Conservation (phyloP, 805 yeast genomes). For the Wickerhamomyces xylosicus region DNA sequence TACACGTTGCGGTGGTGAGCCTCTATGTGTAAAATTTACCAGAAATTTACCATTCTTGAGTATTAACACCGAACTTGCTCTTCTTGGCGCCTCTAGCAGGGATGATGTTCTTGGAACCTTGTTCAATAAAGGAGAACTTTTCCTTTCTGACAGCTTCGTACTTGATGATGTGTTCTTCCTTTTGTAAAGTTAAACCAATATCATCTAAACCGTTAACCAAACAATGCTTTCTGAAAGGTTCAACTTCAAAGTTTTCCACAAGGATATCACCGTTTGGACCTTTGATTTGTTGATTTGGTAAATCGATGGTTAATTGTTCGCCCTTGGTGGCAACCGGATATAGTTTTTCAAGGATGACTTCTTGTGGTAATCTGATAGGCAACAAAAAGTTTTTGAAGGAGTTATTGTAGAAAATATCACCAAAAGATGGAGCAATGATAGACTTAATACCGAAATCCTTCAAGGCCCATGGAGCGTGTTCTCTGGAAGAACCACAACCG, state of each 20-base stretch:
- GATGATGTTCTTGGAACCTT: slow-evolving; percentile 60
- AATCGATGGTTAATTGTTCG: slow-evolving; percentile 59
- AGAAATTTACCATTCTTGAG: slow-evolving; percentile 60
- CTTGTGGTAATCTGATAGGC: slow-evolving; percentile 85
- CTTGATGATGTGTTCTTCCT: slow-evolving; percentile 63
- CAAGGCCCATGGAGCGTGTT: slow-evolving; percentile 99
- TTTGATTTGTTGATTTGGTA: slow-evolving; percentile 74
- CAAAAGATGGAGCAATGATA: slow-evolving; percentile 95
- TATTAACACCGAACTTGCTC: slow-evolving; percentile 51
- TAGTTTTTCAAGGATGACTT: slow-evolving; percentile 58
- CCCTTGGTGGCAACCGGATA: slow-evolving; percentile 77
- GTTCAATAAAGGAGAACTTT: slow-evolving; percentile 86
- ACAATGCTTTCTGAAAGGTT: slow-evolving; percentile 89
- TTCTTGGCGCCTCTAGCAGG: slow-evolving; percentile 65
- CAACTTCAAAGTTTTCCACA: slow-evolving; percentile 79
- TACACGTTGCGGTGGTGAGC: no score
- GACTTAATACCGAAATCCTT: slow-evolving; percentile 95
- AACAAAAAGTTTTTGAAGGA: slow-evolving; percentile 92
- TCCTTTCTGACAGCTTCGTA: slow-evolving; percentile 73
- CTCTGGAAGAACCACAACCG: slow-evolving; percentile 99
- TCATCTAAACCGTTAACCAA: slow-evolving; percentile 92
- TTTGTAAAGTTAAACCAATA: slow-evolving; percentile 89
- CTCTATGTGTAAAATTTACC: background rate
- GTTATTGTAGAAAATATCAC: slow-evolving; percentile 96
- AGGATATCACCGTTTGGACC: slow-evolving; percentile 62